Percentiles rank a stretch among this genome's conserved stretches.
Conservation (phyloP, 129 eudicot species). For the Lactuca saligna region DNA sequence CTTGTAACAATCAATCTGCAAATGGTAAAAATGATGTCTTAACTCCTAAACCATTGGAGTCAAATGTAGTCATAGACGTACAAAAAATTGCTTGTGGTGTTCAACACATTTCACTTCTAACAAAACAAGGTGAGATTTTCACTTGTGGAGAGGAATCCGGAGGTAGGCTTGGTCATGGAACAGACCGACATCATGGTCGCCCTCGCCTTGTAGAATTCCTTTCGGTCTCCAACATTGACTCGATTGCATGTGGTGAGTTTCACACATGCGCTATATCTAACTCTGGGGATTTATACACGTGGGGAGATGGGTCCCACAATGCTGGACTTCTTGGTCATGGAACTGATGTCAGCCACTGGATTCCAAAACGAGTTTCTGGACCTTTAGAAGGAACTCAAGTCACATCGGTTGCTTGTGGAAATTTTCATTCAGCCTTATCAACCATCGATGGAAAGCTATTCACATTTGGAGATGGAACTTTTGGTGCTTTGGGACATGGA, state of each 20-base stretch:
- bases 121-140: slow-evolving; percentile 97
- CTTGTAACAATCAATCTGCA: slow-evolving; percentile 39
- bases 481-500: slow-evolving; percentile 90
- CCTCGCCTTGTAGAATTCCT: slow-evolving; percentile 80
- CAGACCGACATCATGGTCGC: slow-evolving; percentile 52
- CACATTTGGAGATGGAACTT: slow-evolving; percentile 86
- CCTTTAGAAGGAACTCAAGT: slow-evolving; percentile 80
- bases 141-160: slow-evolving; percentile 98
- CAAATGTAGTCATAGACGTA: slow-evolving; percentile 85
- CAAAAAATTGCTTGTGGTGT: slow-evolving; percentile 88
- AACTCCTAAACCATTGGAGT: slow-evolving; percentile 64
- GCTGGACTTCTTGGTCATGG: slow-evolving; percentile 95
- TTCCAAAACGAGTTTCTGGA: slow-evolving; percentile 79
- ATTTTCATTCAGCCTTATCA: slow-evolving; percentile 80
- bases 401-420: slow-evolving; percentile 69
- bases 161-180: slow-evolving; percentile 91
- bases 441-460: slow-evolving; percentile 56
- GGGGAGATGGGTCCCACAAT: slow-evolving; percentile 91
- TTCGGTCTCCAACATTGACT: slow-evolving; percentile 62
- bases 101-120: slow-evolving; percentile 78
- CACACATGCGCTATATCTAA: slow-evolving; percentile 84
- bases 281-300: slow-evolving; percentile 73
- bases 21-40: slow-evolving; percentile 46
- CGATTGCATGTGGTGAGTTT: slow-evolving; percentile 82
- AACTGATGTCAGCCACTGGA: slow-evolving; percentile 91